phyloP scores from a whole-genome alignment of 306 rosid genomes.

The Quercus variabilis region DNA sequence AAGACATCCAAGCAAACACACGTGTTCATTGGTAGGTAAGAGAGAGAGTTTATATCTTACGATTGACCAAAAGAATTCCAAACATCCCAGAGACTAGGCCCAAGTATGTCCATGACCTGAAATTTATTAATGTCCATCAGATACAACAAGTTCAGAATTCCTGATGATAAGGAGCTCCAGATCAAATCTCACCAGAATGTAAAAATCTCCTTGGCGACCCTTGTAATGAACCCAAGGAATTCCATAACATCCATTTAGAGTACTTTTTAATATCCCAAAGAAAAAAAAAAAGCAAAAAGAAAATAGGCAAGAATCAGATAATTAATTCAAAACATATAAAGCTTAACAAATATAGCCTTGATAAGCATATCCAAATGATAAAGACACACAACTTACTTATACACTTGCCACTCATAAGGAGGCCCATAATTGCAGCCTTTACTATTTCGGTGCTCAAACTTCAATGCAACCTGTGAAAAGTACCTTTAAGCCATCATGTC shows the following conservation, averaged over 20 bases:
- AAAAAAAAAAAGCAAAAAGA: conserved; percentile 13
- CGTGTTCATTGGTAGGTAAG: conserved; percentile 1
- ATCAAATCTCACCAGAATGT: conserved; percentile 75
- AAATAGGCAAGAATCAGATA: conserved; percentile 21
- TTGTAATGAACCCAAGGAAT: conserved; percentile 90
- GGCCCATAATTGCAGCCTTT: conserved; percentile 96
- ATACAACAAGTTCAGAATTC: conserved; percentile 13
- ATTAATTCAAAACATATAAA: conserved; percentile 4
- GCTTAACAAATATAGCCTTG: not conserved
- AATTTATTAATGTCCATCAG: conserved; percentile 32
- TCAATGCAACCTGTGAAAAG: conserved; percentile 71
- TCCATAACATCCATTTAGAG: conserved; percentile 88
- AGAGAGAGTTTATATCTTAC: conserved; percentile 43
- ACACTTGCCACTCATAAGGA: conserved; percentile 96
- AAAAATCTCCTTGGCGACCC: conserved; percentile 95
- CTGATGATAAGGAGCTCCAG: conserved; percentile 15
- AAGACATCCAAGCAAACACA: not conserved
- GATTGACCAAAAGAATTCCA: conserved; percentile 86
- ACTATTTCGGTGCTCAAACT: conserved; percentile 91
- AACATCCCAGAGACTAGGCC: conserved; percentile 95
- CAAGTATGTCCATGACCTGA: conserved; percentile 97
- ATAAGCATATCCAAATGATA: conserved; percentile 1
- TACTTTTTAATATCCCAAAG: conserved; percentile 33
- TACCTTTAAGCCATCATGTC: conserved; percentile 12
- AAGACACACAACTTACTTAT: conserved; percentile 48